These are phyloP conservation scores for Lentinula sp. DNA, from an alignment of 768 basidiomycete genomes.

Conservation along the genomic window DNA sequence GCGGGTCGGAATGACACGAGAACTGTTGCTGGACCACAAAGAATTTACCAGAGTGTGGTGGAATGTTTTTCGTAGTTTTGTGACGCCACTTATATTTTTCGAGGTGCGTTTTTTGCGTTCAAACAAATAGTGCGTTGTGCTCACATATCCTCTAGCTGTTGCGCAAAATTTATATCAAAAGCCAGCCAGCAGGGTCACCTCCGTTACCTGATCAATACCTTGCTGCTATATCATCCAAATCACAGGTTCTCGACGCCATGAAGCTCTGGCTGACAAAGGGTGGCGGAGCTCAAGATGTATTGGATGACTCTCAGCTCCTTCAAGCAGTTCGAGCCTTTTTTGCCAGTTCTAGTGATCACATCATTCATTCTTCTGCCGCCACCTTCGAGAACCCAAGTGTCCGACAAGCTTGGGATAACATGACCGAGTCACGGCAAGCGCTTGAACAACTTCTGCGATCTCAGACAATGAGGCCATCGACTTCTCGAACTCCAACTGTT, in stretches of 20 bases:
- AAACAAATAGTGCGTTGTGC: not conserved
- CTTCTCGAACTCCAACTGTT: conserved; percentile 11
- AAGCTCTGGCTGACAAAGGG: conserved; percentile 70
- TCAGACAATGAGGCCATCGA: conserved; percentile 57
- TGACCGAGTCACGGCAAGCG: conserved; percentile 35
- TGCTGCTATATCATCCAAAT: conserved; percentile 44
- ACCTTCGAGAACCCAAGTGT: conserved; percentile 39
- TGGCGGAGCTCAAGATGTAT: conserved; percentile 71
- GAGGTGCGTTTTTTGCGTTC: conserved; percentile 46
- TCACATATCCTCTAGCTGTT: conserved; percentile 45
- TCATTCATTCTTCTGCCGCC: conserved; percentile 30
- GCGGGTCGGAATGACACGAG: conserved; percentile 65
- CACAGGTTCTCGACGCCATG: conserved; percentile 58
- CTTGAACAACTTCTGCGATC: conserved; percentile 42
- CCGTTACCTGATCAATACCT: conserved; percentile 41
- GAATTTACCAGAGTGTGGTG: conserved; percentile 82
- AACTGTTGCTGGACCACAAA: conserved; percentile 62
- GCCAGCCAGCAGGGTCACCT: conserved; percentile 35
- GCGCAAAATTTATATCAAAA: conserved; percentile 64
- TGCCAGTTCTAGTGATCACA: conserved; percentile 46
- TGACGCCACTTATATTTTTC: conserved; percentile 77
- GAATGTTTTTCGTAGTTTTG: conserved; percentile 77
- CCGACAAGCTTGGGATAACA: conserved; percentile 36
- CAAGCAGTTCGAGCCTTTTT: conserved; percentile 57
- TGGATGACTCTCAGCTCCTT: conserved; percentile 67